These are phyloP conservation scores for Oryza coarctata DNA, from an alignment of 176 grass and related monocot species.

Conservation along the genomic window DNA sequence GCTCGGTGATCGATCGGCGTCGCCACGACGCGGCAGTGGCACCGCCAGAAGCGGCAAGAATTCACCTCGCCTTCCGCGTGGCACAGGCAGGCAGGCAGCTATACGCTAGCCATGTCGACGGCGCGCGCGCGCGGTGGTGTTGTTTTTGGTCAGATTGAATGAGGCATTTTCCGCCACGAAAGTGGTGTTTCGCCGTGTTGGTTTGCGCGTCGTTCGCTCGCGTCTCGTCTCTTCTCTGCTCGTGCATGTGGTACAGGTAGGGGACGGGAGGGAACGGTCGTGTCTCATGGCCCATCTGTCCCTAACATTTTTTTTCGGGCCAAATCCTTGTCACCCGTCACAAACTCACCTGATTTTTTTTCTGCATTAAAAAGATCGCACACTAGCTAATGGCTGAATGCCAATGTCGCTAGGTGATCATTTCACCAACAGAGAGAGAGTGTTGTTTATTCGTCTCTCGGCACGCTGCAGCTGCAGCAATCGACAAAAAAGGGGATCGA, in stretches of 20 bases:
- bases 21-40: background rate
- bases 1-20: background rate
- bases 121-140: background rate
- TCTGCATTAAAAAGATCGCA: slow-evolving; percentile 3
- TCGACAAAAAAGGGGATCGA: slow-evolving; percentile 37
- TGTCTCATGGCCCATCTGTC: slow-evolving; percentile 49
- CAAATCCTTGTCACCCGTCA: slow-evolving; percentile 35
- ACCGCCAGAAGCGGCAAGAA: slow-evolving; percentile 7
- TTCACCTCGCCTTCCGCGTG: slow-evolving; percentile 24
- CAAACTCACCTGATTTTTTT: background rate
- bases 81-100: background rate
- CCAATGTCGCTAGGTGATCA: background rate
- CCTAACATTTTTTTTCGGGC: slow-evolving; percentile 27
- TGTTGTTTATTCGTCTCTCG: slow-evolving; percentile 7
- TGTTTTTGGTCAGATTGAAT: slow-evolving; percentile 10
- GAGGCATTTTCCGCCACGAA: slow-evolving; percentile 37
- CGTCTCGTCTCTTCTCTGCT: background rate
- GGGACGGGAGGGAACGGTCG: background rate
- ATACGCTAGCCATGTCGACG: background rate
- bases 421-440: slow-evolving; percentile 1
- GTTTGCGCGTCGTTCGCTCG: background rate
- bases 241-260: slow-evolving; percentile 39
- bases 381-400: background rate
- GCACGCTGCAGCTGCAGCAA: background rate
- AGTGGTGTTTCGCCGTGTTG: slow-evolving; percentile 30